Evolutionary conservation across 2,329 filamentous ascomycete genomes (phyloP).

Genomic region (Chrysosporium queenslandicum): DNA sequence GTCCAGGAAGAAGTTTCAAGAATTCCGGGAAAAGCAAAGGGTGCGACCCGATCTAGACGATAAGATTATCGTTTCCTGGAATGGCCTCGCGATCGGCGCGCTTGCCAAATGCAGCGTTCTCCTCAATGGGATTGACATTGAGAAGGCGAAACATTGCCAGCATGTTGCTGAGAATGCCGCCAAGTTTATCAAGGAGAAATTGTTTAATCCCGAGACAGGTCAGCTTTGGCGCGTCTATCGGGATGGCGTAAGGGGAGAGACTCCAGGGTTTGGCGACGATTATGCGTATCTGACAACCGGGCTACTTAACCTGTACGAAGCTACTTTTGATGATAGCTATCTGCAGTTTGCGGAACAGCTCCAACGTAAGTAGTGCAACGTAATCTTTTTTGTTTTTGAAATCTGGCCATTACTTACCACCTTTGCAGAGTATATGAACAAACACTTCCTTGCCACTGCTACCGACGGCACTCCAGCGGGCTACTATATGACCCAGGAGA

Average conservation of each 20-base stretch:
- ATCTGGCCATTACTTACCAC: background rate
- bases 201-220: constrained; percentile 57
- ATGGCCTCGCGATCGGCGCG: constrained; percentile 75
- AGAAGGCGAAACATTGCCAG: constrained; percentile 52
- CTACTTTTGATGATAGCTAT: constrained; percentile 65
- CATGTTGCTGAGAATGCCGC: constrained; percentile 58
- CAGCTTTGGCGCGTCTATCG: constrained; percentile 66
- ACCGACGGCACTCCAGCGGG: constrained; percentile 30
- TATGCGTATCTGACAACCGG: constrained; percentile 83
- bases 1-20: constrained; percentile 58
- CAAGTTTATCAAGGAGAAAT: constrained; percentile 58
- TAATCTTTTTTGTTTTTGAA: constrained; percentile 8
- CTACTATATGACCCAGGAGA: constrained; percentile 36
- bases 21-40: constrained; percentile 63
- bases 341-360: constrained; percentile 72
- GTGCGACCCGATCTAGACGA: constrained; percentile 70
- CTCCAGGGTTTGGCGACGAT: constrained; percentile 77
- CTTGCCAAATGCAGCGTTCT: constrained; percentile 65
- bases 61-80: constrained; percentile 80
- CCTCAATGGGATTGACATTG: constrained; percentile 51
- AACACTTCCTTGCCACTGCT: constrained; percentile 63
- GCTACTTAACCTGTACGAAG: constrained; percentile 72
- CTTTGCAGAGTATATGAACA: constrained; percentile 58
- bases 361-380: constrained; percentile 48
- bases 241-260: constrained; percentile 52